A percentile compares a stretch with the other conserved stretches of the same genome.
Evolutionary conservation across 1,284 basidiomycete genomes (phyloP).

Genomic region (Moesziomyces antarcticus): DNA sequence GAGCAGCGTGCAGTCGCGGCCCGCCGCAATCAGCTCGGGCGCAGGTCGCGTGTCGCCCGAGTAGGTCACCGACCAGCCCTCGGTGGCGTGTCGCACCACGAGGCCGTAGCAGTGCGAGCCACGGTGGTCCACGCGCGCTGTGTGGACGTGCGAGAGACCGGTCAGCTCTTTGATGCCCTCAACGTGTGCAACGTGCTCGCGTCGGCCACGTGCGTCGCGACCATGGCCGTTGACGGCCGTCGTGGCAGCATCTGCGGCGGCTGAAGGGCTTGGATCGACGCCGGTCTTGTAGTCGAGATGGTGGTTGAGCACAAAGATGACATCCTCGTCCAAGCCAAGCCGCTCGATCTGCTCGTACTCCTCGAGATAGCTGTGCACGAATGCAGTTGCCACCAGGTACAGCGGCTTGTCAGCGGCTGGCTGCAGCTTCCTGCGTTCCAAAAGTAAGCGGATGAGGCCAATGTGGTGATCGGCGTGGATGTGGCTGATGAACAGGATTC

Average conservation of each 20-base stretch:
- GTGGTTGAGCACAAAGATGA: conserved; percentile 52
- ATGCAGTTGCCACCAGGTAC: conserved; percentile 76
- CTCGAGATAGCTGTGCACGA: conserved; percentile 74
- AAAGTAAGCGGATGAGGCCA: conserved; percentile 80
- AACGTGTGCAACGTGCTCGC: conserved; percentile 20
- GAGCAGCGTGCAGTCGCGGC: conserved; percentile 78
- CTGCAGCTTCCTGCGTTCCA: conserved; percentile 77
- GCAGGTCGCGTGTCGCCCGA: conserved; percentile 91
- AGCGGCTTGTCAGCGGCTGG: conserved; percentile 69
- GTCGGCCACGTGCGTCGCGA: conserved; percentile 11
- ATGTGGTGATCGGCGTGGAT: conserved; percentile 93
- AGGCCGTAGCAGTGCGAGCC: conserved; percentile 50
- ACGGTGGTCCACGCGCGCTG: conserved; percentile 42
- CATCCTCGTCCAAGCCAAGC: conserved; percentile 74
- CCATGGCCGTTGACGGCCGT: conserved; percentile 1
- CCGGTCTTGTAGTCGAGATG: conserved; percentile 49
- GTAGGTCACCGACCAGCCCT: conserved; percentile 68
- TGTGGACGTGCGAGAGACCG: conserved; percentile 36
- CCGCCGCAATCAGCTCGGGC: conserved; percentile 76
- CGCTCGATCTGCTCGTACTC: conserved; percentile 77
- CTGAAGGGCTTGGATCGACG: conserved; percentile 31
- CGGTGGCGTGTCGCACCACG: conserved; percentile 70
- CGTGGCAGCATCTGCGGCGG: background rate
- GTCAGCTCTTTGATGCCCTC: conserved; percentile 21
- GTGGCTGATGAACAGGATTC: conserved; percentile 87